Evolutionary conservation across 2,329 filamentous ascomycete genomes (phyloP), one percentile per base, ranked within the genome.

Genomic region (Domatiomyces globalis): DNA sequence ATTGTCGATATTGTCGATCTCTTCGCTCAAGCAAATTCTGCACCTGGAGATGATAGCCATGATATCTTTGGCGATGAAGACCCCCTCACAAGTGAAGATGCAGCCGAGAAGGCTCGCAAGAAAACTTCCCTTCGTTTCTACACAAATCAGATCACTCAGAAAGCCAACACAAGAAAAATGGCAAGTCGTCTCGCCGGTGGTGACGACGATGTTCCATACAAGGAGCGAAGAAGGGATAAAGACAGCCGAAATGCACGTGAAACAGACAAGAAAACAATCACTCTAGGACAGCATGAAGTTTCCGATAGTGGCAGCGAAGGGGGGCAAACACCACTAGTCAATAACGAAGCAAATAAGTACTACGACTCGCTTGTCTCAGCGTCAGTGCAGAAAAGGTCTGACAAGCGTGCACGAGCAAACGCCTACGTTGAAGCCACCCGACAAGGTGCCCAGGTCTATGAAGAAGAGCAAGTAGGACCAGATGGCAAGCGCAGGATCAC

Each of bases 101-200:
- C 87, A 0, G 85, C 85, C 43, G 87, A 94, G 62, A 98, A 98
- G 70, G 85, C 83, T 0, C 79, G 80, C 54, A 85, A 85, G 67
- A 95, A 92, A 75, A 95, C 94, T 74, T 87, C 81, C 57, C 78
- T 98, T 52, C 85, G 88, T 56, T 98, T 98, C 75, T 98, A 98
- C 76, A 96, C 94, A 2, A 95, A 89, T 2, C 92, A 98, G 66
- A 92, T 98, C 58, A 84, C 86, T 25, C 90, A 96, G 66, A 96
- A 95, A 70, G 81, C 87, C 51, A 94, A 87, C 71, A 89, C 87
- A 66, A 86, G 75, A 65, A 60, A 80, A 62, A 55, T 70, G 71
- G 67, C 84, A 77, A 57, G 81, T 73, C 43, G 82, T 74, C 65
- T 86, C 77, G 56, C 83, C 72, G 51, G 76, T 69, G 52, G 76